Percentiles rank a stretch among this genome's conserved stretches.
Evolutionary conservation across 768 basidiomycete species (phyloP).

Genomic region (Rhizopogon salebrosus): DNA sequence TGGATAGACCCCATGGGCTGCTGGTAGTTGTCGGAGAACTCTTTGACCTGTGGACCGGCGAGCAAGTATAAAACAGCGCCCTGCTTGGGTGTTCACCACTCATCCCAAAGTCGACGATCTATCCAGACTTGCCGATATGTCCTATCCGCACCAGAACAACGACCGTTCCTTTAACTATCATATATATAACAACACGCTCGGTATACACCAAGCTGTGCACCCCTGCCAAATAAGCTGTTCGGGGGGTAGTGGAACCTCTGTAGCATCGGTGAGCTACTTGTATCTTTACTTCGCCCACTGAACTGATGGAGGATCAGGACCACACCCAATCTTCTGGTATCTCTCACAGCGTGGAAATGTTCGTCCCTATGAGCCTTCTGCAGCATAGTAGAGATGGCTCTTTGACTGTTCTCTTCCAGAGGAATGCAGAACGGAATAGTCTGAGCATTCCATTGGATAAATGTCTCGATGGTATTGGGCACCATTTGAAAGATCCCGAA

Average conservation of each 20-base stretch:
- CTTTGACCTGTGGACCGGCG: not conserved
- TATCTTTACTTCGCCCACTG: not conserved
- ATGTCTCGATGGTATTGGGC: not conserved
- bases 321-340: not conserved
- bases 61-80: not conserved
- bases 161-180: not conserved
- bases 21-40: not conserved
- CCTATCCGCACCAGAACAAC: not conserved
- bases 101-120: not conserved
- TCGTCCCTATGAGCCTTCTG: not conserved
- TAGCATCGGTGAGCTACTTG: not conserved
- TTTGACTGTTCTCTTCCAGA: not conserved
- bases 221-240: not conserved
- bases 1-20: not conserved
- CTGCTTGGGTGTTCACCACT: too few species aligned
- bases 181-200: not conserved
- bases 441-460: slow-evolving; percentile 1
- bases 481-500: not conserved
- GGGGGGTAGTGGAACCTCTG: too few species aligned
- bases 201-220: not conserved
- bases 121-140: not conserved
- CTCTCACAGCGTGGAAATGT: not conserved
- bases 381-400: not conserved
- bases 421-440: not conserved
- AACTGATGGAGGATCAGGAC: not conserved